A percentile compares a stretch with the other conserved stretches of the same genome.
Conservation (phyloP, 1,284 basidiomycete species). For the Cryptococcus sp. region DNA sequence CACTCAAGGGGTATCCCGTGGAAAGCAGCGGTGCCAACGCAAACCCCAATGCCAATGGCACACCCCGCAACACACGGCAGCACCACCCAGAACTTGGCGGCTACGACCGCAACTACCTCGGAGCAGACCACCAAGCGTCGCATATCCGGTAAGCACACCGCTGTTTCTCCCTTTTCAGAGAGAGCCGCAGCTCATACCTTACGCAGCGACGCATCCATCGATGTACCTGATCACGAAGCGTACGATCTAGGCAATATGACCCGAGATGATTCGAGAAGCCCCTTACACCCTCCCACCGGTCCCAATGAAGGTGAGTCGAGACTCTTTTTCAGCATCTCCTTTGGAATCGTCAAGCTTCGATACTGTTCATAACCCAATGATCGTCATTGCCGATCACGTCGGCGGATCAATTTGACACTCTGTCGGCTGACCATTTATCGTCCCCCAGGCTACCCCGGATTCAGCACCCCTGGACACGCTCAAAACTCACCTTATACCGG, state of each 20-base stretch:
- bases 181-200: too few species aligned
- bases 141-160: slow-evolving; percentile 20
- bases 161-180: too few species aligned
- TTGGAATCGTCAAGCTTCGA: background rate
- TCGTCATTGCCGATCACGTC: background rate
- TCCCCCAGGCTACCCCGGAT: slow-evolving; percentile 2
- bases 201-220: slow-evolving; percentile 27
- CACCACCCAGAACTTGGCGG: slow-evolving; percentile 15
- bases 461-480: slow-evolving; percentile 4
- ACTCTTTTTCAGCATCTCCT: background rate
- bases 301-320: slow-evolving; percentile 16
- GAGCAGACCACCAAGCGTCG: slow-evolving; percentile 12
- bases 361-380: background rate
- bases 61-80: background rate
- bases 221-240: slow-evolving; percentile 19
- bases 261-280: slow-evolving; percentile 16
- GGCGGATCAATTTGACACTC: background rate
- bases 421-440: background rate
- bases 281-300: slow-evolving; percentile 24
- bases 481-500: background rate
- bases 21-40: background rate
- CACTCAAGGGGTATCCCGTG: slow-evolving; percentile 6
- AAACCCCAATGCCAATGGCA: background rate
- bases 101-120: slow-evolving; percentile 23
- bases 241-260: slow-evolving; percentile 18